Evolutionary conservation across 108 stramenopile genomes (phyloP).

Genomic region (Pseudonitzschia multistriata): DNA sequence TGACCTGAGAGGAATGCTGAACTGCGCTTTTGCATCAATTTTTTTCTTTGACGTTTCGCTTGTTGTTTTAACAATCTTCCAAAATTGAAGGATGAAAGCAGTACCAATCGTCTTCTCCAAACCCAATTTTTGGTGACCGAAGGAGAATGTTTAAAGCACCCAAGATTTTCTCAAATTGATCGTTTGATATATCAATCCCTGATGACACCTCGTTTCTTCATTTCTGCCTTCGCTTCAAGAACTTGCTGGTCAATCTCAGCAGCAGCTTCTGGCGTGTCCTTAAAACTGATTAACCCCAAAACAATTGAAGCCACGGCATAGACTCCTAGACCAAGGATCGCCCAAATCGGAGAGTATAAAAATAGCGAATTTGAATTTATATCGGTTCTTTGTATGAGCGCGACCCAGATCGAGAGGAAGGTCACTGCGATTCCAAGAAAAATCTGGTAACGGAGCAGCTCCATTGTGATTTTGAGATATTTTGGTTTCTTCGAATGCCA

Average conservation of each 20-base stretch:
- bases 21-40: too few relatives aligned
- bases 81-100: too few relatives aligned
- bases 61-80: too few relatives aligned
- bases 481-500: too few relatives aligned
- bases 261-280: constrained; percentile 66
- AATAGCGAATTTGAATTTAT: constrained; percentile 12
- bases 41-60: too few relatives aligned
- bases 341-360: constrained; percentile 65
- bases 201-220: constrained; percentile 57
- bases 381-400: constrained; percentile 17
- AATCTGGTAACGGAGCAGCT: constrained; percentile 64
- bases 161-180: neutral
- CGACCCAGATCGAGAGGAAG: constrained; percentile 56
- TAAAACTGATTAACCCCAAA: constrained; percentile 50
- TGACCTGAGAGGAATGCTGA: too few relatives aligned
- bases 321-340: constrained; percentile 46
- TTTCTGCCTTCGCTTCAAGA: constrained; percentile 56
- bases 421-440: constrained; percentile 45
- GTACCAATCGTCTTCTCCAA: too few relatives aligned
- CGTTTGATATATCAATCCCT: neutral
- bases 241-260: constrained; percentile 62
- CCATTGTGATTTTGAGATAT: neutral
- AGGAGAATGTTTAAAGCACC: too few relatives aligned
- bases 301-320: constrained; percentile 64
- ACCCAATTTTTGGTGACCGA: too few relatives aligned